Evolutionary conservation across 2,329 filamentous ascomycete species (phyloP).

Genomic region (Trichoderma guizhouense): DNA sequence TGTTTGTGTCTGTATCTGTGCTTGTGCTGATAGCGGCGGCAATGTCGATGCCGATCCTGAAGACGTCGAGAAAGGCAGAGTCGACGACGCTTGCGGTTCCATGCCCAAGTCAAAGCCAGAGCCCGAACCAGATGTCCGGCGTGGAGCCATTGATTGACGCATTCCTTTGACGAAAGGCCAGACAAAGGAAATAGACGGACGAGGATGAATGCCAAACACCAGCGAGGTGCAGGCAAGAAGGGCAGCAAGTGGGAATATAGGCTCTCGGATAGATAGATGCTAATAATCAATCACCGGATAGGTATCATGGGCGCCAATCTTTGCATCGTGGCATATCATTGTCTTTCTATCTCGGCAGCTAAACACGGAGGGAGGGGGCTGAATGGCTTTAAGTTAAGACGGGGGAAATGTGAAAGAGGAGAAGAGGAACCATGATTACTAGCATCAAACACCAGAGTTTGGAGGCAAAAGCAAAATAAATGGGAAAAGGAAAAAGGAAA

Average conservation of each 20-base stretch:
- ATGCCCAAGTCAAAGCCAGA: neutral
- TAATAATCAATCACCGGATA: neutral
- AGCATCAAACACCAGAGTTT: neutral
- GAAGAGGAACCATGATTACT: neutral
- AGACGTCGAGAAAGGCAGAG: neutral
- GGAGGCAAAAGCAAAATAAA: neutral
- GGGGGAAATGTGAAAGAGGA: neutral
- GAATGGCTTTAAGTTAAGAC: neutral
- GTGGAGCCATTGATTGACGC: constrained; percentile 1
- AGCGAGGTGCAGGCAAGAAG: neutral
- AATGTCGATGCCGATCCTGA: neutral
- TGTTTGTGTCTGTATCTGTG: neutral
- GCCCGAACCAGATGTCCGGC: neutral
- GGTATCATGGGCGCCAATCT: neutral
- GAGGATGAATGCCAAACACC: neutral
- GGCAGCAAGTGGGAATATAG: neutral
- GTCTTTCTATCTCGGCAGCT: neutral
- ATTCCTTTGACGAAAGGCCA: neutral
- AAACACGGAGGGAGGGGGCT: neutral
- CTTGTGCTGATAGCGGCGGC: neutral
- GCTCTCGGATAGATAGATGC: neutral
- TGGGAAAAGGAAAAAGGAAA: neutral
- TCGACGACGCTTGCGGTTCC: neutral
- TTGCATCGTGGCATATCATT: neutral
- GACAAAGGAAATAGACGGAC: neutral